phyloP scores from a whole-genome alignment of 1,284 basidiomycete genomes.

The Rhodotorula sp. region DNA sequence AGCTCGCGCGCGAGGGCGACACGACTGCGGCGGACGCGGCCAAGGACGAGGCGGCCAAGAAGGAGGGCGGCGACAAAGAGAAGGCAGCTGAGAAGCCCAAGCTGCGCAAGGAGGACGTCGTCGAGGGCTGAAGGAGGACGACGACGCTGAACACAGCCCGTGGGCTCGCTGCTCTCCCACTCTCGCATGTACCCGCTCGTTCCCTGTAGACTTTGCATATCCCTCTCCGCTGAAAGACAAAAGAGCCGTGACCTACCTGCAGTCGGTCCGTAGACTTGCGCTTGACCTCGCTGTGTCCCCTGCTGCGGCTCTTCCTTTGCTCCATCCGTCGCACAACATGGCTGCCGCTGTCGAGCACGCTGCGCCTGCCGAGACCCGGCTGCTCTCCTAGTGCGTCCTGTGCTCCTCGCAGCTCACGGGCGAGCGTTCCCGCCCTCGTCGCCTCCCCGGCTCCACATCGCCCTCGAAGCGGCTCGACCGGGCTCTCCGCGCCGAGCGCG shows the following conservation, averaged over 20 bases:
- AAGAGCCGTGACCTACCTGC: no score
- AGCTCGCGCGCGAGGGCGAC: conserved; percentile 48
- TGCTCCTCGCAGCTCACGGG: no score
- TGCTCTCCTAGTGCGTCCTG: conserved; percentile 22
- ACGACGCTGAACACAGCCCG: background rate
- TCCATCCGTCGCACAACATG: background rate
- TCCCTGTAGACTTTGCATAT: background rate
- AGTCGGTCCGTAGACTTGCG: background rate
- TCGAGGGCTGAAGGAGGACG: conserved; percentile 60
- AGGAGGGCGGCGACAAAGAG: conserved; percentile 38
- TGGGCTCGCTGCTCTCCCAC: no score
- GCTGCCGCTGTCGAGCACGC: conserved; percentile 7
- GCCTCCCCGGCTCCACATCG: background rate
- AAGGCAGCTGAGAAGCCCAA: conserved; percentile 71
- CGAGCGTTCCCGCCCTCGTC: background rate
- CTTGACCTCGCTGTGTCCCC: background rate
- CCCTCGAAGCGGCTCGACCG: background rate
- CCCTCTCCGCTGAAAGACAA: background rate
- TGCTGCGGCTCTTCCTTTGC: background rate
- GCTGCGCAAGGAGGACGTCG: conserved; percentile 82
- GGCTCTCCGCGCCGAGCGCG: no score
- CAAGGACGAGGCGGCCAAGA: conserved; percentile 51
- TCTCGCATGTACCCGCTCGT: background rate
- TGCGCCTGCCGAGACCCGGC: conserved; percentile 3
- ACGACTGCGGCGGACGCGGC: background rate